Conservation (phyloP, 2,329 filamentous ascomycete genomes). For the Laburnicola sp. region DNA sequence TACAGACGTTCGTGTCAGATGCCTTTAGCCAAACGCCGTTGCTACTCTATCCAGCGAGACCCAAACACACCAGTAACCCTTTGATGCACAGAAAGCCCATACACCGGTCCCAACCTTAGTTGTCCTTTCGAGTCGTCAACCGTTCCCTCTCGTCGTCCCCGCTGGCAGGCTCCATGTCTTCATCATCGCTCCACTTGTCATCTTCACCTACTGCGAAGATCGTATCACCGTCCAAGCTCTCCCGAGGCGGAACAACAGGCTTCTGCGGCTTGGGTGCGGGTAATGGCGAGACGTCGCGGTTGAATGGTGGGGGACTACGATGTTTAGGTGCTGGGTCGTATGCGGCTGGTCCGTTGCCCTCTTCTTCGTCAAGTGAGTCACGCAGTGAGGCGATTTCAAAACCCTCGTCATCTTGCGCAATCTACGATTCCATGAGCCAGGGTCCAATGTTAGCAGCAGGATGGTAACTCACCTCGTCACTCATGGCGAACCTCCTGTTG, state of each 20-base stretch:
- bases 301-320: constrained; percentile 23
- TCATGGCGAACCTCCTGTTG: constrained; percentile 97
- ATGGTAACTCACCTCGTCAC: constrained; percentile 70
- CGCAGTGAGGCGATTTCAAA: constrained; percentile 96
- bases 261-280: constrained; percentile 57
- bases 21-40: constrained; percentile 4
- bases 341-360: constrained; percentile 47
- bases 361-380: constrained; percentile 69
- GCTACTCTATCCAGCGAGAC: not conserved
- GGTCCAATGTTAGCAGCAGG: not conserved
- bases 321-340: constrained; percentile 46
- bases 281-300: constrained; percentile 52
- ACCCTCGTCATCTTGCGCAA: constrained; percentile 96
- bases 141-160: constrained; percentile 37
- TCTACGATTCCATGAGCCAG: constrained; percentile 52
- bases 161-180: constrained; percentile 61
- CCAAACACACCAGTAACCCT: not conserved
- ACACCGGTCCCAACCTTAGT: constrained; percentile 17
- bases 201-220: constrained; percentile 92
- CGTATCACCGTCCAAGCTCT: constrained; percentile 82
- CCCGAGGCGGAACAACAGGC: constrained; percentile 55
- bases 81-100: not conserved
- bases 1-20: constrained; percentile 6
- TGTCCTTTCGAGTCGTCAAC: constrained; percentile 39
- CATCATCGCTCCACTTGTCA: constrained; percentile 78